Conservation (phyloP, 2,329 filamentous ascomycete genomes). For the Aspergillus niger region DNA sequence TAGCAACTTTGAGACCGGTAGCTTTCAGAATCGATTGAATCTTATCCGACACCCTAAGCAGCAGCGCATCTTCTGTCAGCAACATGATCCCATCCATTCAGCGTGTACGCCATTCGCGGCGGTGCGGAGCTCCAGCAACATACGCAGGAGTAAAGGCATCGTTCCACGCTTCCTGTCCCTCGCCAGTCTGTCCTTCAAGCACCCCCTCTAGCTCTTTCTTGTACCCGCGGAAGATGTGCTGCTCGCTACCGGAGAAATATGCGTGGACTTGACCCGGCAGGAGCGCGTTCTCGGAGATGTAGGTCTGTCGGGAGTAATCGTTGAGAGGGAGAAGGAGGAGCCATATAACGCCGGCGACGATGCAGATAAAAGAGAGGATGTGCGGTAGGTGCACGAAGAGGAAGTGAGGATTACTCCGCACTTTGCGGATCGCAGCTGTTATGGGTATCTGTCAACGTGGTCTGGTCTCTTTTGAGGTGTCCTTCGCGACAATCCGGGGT, state of each 20-base stretch:
- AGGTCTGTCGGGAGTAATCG: slow-evolving; percentile 86
- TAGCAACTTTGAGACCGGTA: slow-evolving; percentile 81
- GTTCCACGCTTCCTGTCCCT: slow-evolving; percentile 14
- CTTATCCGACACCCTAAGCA: slow-evolving; percentile 61
- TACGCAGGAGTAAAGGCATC: slow-evolving; percentile 33
- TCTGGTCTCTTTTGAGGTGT: slow-evolving; percentile 13
- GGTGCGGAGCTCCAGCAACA: slow-evolving; percentile 13
- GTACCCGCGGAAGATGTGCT: slow-evolving; percentile 90
- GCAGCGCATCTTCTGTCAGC: slow-evolving; percentile 19
- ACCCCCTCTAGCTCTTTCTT: slow-evolving; percentile 72
- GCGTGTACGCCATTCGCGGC: neutral
- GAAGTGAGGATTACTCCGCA: slow-evolving; percentile 79
- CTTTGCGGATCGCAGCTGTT: slow-evolving; percentile 45
- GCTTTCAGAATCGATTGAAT: slow-evolving; percentile 75
- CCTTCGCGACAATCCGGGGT: slow-evolving; percentile 21
- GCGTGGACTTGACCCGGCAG: slow-evolving; percentile 96
- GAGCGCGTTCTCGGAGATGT: slow-evolving; percentile 96
- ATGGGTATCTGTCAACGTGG: slow-evolving; percentile 24
- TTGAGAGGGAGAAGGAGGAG: slow-evolving; percentile 86
- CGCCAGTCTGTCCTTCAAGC: slow-evolving; percentile 24
- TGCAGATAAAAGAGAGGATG: slow-evolving; percentile 81
- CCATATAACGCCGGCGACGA: slow-evolving; percentile 84
- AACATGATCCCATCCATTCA: neutral
- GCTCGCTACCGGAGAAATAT: slow-evolving; percentile 94
- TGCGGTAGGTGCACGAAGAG: slow-evolving; percentile 74